Evolutionary conservation across 2,329 filamentous ascomycete species (phyloP).

Genomic region (Lanzia echinophila): DNA sequence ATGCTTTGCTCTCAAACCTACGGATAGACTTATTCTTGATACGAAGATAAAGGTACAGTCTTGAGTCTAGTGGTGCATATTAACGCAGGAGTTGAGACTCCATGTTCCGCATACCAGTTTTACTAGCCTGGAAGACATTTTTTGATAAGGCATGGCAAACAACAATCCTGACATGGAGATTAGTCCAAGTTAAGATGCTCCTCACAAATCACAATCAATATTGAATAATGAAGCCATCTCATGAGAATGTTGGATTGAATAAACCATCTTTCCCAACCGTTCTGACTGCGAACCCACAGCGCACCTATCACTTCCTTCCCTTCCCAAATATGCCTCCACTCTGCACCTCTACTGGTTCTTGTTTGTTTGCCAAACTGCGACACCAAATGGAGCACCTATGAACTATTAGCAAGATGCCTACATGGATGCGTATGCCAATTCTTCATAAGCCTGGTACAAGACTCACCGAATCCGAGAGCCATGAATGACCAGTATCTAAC

Average conservation of each 20-base stretch:
- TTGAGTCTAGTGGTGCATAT: constrained; percentile 4
- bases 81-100: background rate
- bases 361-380: constrained; percentile 41
- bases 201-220: background rate
- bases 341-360: constrained; percentile 30
- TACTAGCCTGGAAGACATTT: no score
- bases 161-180: no score
- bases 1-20: constrained; percentile 44
- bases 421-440: background rate
- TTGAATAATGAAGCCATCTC: constrained; percentile 3
- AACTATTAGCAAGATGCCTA: constrained; percentile 18
- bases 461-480: constrained; percentile 43
- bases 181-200: background rate
- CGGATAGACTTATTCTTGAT: constrained; percentile 48
- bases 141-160: no score
- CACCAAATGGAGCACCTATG: constrained; percentile 51
- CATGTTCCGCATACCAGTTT: no score
- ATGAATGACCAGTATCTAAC: constrained; percentile 78
- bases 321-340: background rate
- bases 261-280: constrained; percentile 9
- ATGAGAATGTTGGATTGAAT: constrained; percentile 7
- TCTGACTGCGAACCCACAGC: constrained; percentile 15
- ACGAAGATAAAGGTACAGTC: constrained; percentile 34
- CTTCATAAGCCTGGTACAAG: background rate
- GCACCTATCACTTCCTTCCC: background rate